Evolutionary conservation across 2,329 filamentous ascomycete species (phyloP).

Genomic region (Chaetomiaceae sp.): DNA sequence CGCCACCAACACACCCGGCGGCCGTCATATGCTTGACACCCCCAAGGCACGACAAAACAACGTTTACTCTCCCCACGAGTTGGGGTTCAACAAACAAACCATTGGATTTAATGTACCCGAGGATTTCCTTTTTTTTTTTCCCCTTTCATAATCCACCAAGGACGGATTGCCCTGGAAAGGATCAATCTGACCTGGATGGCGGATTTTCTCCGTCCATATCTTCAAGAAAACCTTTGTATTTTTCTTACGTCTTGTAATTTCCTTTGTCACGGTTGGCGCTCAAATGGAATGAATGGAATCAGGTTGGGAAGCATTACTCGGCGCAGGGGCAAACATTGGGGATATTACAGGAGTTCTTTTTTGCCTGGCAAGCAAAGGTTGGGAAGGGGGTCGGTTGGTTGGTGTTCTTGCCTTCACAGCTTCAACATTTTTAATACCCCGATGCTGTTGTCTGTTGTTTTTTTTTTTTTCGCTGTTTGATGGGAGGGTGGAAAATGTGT

Average conservation of each 20-base stretch:
- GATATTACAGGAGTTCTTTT: slow-evolving; percentile 2
- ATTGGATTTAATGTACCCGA: slow-evolving; percentile 2
- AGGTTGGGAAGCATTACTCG: not conserved
- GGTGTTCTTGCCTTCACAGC: not conserved
- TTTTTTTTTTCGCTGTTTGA: not conserved
- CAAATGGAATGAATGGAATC: not conserved
- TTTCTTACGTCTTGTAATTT: not conserved
- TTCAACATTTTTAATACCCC: slow-evolving; percentile 10
- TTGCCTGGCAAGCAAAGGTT: too few relatives aligned
- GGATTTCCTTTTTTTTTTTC: not conserved
- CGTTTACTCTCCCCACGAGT: not conserved
- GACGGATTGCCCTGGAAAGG: not conserved
- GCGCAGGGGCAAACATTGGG: not conserved
- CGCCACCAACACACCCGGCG: not conserved
- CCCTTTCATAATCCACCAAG: not conserved
- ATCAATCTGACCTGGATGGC: not conserved
- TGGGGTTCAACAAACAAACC: not conserved
- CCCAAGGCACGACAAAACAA: slow-evolving; percentile 1
- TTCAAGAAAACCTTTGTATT: not conserved
- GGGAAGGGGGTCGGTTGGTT: not conserved
- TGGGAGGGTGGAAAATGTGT: slow-evolving; percentile 7
- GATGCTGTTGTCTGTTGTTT: slow-evolving; percentile 7
- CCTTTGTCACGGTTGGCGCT: not conserved
- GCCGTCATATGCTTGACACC: not conserved
- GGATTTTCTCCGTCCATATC: not conserved